A percentile compares a stretch with the other conserved stretches of the same genome.
Conservation (phyloP, 768 basidiomycete genomes). For the Boletus subcaerulescens region DNA sequence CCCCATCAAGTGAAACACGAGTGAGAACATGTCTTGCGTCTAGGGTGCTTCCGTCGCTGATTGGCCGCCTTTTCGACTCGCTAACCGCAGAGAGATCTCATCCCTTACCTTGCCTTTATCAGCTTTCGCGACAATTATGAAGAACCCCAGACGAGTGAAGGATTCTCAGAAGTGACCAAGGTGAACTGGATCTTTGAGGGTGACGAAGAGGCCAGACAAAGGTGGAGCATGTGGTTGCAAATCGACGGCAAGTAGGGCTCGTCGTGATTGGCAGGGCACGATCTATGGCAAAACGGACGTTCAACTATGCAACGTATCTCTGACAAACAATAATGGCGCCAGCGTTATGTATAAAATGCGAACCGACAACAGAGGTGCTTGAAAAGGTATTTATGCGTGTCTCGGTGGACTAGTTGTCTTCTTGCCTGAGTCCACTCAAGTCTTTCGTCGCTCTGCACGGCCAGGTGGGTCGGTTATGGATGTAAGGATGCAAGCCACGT, state of each 20-base stretch:
- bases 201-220: slow-evolving; percentile 59
- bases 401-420: slow-evolving; percentile 22
- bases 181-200: slow-evolving; percentile 85
- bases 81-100: slow-evolving; percentile 47
- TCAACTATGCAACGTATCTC: neutral
- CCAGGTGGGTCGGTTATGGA: slow-evolving; percentile 2
- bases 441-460: slow-evolving; percentile 35
- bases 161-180: slow-evolving; percentile 69
- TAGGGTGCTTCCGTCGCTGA: neutral
- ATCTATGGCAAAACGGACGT: slow-evolving; percentile 6
- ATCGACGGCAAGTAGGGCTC: slow-evolving; percentile 59
- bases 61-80: neutral
- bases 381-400: neutral
- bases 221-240: slow-evolving; percentile 88
- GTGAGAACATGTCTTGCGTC: slow-evolving; percentile 1
- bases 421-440: slow-evolving; percentile 37
- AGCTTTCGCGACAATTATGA: slow-evolving; percentile 61
- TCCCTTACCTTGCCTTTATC: slow-evolving; percentile 60
- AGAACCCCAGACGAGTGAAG: slow-evolving; percentile 65
- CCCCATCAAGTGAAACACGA: slow-evolving; percentile 33
- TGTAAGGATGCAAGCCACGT: slow-evolving; percentile 21
- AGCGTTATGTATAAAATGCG: neutral
- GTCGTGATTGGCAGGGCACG: neutral
- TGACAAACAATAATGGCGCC: neutral
- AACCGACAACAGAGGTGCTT: neutral